A percentile compares a stretch with the other conserved stretches of the same genome.
These are phyloP conservation scores for Lactarius deliciosus DNA, from an alignment of 768 basidiomycete species.

Conservation along the genomic window DNA sequence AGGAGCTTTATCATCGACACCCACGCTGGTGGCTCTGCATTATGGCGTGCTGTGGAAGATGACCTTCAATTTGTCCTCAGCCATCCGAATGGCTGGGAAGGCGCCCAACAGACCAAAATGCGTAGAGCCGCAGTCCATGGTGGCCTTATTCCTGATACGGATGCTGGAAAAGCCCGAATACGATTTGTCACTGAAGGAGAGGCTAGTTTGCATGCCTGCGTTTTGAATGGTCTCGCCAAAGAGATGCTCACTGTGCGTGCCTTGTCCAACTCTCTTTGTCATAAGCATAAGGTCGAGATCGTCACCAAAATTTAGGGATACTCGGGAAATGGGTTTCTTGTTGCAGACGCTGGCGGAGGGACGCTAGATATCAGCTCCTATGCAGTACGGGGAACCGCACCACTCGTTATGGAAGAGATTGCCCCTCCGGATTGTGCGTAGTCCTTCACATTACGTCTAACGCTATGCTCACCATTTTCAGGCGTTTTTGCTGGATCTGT, in stretches of 20 bases:
- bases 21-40: slow-evolving; percentile 68
- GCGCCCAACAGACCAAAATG: slow-evolving; percentile 76
- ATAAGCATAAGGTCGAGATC: background rate
- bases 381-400: slow-evolving; percentile 64
- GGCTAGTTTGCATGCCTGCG: slow-evolving; percentile 79
- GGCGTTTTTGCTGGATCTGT: slow-evolving; percentile 82
- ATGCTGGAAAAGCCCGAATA: slow-evolving; percentile 69
- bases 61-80: slow-evolving; percentile 73
- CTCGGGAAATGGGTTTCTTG: slow-evolving; percentile 73
- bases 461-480: slow-evolving; percentile 32
- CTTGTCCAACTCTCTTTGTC: slow-evolving; percentile 2
- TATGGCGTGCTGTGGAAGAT: slow-evolving; percentile 71
- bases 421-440: slow-evolving; percentile 76
- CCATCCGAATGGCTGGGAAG: slow-evolving; percentile 84
- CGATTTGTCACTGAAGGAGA: slow-evolving; percentile 83
- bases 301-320: slow-evolving; percentile 49
- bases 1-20: slow-evolving; percentile 75
- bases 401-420: slow-evolving; percentile 78
- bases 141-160: slow-evolving; percentile 71
- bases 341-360: slow-evolving; percentile 80
- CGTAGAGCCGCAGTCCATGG: slow-evolving; percentile 70
- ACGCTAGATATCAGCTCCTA: slow-evolving; percentile 82
- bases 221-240: slow-evolving; percentile 71
- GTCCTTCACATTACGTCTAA: background rate
- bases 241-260: slow-evolving; percentile 68